These are phyloP conservation scores for Exophiala dermatitidis DNA, from an alignment of 2,329 filamentous ascomycete species.

Conservation along the genomic window DNA sequence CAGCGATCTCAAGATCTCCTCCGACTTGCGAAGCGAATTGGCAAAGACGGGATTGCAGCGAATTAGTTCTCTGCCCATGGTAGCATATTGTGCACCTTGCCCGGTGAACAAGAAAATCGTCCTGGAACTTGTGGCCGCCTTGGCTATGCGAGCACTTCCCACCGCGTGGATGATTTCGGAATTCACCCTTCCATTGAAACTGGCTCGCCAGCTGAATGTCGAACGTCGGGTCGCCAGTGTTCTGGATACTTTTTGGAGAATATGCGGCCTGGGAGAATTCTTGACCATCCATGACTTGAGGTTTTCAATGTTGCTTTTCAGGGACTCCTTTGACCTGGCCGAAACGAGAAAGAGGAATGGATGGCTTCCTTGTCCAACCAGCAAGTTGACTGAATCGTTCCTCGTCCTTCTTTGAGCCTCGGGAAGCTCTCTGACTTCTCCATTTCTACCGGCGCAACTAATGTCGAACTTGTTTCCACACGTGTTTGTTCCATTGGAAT, in stretches of 20 bases:
- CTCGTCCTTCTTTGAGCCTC: not conserved
- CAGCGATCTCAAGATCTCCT: not conserved
- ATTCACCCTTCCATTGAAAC: not conserved
- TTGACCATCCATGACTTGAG: not conserved
- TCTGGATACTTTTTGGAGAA: not conserved
- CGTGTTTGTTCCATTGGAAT: no score
- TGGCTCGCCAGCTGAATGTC: not conserved
- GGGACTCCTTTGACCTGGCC: not conserved
- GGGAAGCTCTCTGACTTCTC: not conserved
- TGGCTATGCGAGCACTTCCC: not conserved
- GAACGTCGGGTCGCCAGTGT: not conserved
- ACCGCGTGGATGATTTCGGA: not conserved
- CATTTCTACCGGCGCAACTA: not conserved
- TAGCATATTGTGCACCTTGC: slow-evolving; percentile 34
- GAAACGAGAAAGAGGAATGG: not conserved
- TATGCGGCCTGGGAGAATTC: not conserved
- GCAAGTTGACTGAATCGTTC: not conserved
- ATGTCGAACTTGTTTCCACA: no score
- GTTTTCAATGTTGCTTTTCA: not conserved
- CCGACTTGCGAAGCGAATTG: not conserved
- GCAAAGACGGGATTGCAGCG: not conserved
- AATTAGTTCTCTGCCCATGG: slow-evolving; percentile 32
- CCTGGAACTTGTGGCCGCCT: not conserved
- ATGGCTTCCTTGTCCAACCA: not conserved
- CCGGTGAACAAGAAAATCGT: slow-evolving; percentile 33